Percentiles rank a stretch among this genome's conserved stretches.
Conservation (phyloP, 2,329 filamentous ascomycete genomes). For the Pezicula neosporulosa region DNA sequence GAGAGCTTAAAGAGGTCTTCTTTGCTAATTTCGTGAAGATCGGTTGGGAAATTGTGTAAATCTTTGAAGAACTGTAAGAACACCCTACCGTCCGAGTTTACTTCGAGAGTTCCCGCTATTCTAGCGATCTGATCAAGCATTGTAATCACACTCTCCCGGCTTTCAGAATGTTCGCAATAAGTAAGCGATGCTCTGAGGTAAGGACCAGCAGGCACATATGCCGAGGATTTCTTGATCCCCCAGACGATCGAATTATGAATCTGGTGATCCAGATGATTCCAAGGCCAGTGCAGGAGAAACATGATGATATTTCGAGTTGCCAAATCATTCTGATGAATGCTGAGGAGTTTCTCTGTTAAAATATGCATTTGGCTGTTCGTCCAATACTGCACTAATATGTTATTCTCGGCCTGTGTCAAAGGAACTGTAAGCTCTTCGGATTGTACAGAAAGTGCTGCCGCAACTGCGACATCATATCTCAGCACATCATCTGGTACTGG, state of each 20-base stretch:
- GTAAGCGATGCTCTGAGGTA: conserved; percentile 26
- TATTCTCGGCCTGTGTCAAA: conserved; percentile 44
- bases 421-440: conserved; percentile 34
- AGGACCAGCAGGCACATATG: conserved; percentile 13
- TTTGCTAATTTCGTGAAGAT: conserved; percentile 31
- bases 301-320: conserved; percentile 54
- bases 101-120: conserved; percentile 17
- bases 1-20: conserved; percentile 30
- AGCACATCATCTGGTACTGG: conserved; percentile 36
- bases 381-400: conserved; percentile 42
- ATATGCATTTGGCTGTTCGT: conserved; percentile 37
- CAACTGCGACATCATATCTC: conserved; percentile 33
- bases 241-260: conserved; percentile 39
- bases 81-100: conserved; percentile 23
- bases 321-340: conserved; percentile 52
- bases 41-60: conserved; percentile 11
- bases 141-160: conserved; percentile 8
- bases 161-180: conserved; percentile 26
- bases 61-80: conserved; percentile 29
- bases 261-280: conserved; percentile 44
- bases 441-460: neutral
- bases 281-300: conserved; percentile 48
- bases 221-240: conserved; percentile 20
- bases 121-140: conserved; percentile 21
- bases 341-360: conserved; percentile 65